Conservation (phyloP, 345 rosid genomes). For the Pugionium cornutum region DNA sequence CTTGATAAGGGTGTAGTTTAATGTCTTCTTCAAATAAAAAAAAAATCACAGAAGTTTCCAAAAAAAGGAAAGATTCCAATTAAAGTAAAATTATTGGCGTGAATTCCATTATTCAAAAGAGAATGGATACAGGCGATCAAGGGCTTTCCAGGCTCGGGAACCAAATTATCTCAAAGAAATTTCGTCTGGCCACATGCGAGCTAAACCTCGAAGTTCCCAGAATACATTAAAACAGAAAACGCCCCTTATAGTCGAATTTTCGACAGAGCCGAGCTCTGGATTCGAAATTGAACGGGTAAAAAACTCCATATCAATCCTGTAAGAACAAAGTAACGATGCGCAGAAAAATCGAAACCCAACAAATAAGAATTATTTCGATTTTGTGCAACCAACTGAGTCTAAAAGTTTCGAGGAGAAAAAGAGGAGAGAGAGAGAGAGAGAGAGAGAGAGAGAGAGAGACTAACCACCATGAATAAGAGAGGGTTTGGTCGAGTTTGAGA, state of each 20-base stretch:
- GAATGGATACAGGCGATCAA: constrained; percentile 1
- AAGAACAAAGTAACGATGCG: neutral
- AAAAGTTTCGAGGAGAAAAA: neutral
- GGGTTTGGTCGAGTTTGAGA: constrained; percentile 64
- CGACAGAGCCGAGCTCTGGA: constrained; percentile 6
- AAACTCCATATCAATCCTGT: neutral
- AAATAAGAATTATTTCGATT: neutral
- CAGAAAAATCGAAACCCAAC: neutral
- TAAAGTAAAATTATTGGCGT: neutral
- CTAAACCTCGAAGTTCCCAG: constrained; percentile 5
- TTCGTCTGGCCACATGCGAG: neutral
- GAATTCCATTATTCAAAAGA: neutral
- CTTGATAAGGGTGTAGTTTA: neutral
- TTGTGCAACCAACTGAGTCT: neutral
- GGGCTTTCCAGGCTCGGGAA: neutral
- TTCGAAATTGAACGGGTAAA: neutral
- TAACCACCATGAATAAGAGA: constrained; percentile 83
- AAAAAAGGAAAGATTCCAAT: constrained; percentile 3
- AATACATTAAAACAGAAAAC: neutral
- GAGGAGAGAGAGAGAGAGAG: neutral
- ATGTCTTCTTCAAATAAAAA: neutral
- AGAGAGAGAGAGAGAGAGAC: constrained; percentile 30
- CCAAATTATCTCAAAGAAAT: neutral
- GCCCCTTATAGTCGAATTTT: neutral
- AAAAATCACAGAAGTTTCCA: neutral